Conservation (phyloP, 768 basidiomycete species). For the Scleroderma bovista region DNA sequence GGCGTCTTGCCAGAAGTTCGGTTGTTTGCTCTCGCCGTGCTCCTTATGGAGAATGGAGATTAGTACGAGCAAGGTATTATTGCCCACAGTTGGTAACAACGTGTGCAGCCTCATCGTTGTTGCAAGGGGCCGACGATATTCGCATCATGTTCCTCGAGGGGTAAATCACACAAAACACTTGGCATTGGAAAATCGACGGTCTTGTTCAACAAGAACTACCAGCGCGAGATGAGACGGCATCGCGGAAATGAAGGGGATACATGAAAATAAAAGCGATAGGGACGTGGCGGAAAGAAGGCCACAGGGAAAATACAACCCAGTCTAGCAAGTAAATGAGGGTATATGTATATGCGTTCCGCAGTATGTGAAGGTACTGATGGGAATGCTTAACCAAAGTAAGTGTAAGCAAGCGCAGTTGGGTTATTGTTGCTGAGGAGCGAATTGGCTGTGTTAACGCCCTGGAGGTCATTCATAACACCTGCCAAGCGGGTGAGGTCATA, state of each 20-base stretch:
- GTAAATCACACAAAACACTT: neutral
- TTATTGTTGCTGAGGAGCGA: slow-evolving; percentile 39
- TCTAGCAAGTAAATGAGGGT: neutral
- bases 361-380: neutral
- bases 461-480: slow-evolving; percentile 51
- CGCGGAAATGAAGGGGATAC: neutral
- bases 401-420: slow-evolving; percentile 48
- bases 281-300: neutral
- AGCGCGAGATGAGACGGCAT: neutral
- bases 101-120: too few species aligned
- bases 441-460: slow-evolving; percentile 50
- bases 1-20: neutral
- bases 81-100: too few species aligned
- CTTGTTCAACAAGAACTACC: slow-evolving; percentile 4
- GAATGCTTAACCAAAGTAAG: slow-evolving; percentile 35
- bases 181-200: neutral
- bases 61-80: too few species aligned
- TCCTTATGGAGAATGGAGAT: neutral
- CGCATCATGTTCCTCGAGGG: too few species aligned
- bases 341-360: neutral
- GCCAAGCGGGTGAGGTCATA: slow-evolving; percentile 6
- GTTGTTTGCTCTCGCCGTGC: neutral
- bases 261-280: neutral
- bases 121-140: too few species aligned
- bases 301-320: neutral